Evolutionary conservation across 2,329 filamentous ascomycete genomes (phyloP).

Genomic region (Xylaria sp.): DNA sequence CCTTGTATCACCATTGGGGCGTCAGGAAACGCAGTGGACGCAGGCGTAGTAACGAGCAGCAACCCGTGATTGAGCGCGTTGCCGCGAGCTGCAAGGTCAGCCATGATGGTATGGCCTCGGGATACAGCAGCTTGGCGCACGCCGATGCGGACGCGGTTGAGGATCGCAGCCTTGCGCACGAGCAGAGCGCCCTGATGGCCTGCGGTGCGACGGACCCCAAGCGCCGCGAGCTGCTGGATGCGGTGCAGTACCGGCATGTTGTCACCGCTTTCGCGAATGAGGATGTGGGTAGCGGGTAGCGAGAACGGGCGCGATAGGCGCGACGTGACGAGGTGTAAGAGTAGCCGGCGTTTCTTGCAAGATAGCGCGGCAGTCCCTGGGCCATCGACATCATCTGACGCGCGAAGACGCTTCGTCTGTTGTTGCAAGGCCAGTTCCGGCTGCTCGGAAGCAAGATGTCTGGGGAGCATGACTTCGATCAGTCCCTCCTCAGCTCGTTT

Average conservation of each 20-base stretch:
- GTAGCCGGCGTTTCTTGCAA: constrained; percentile 74
- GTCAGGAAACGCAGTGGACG: constrained; percentile 10
- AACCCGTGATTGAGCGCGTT: constrained; percentile 51
- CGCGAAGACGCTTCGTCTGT: constrained; percentile 60
- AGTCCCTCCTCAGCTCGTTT: not conserved
- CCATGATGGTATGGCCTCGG: constrained; percentile 48
- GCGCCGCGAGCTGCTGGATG: constrained; percentile 60
- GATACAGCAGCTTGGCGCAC: constrained; percentile 53
- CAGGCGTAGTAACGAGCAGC: constrained; percentile 47
- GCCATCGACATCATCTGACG: constrained; percentile 68
- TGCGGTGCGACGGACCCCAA: constrained; percentile 52
- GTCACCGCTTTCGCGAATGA: constrained; percentile 67
- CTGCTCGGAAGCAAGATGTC: not conserved
- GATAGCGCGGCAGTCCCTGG: constrained; percentile 60
- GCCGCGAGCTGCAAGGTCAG: constrained; percentile 49
- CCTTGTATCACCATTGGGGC: not conserved
- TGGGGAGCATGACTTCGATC: not conserved
- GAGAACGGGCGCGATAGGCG: constrained; percentile 76
- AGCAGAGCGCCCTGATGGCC: constrained; percentile 59
- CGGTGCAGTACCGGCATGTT: constrained; percentile 51
- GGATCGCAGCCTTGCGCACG: constrained; percentile 71
- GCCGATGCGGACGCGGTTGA: constrained; percentile 67
- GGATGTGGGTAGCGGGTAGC: constrained; percentile 74
- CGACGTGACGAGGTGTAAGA: constrained; percentile 72
- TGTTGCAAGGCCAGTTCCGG: not conserved